Percentiles rank a stretch among this genome's conserved stretches.
These are phyloP conservation scores for Sphaerulina populicola DNA, from an alignment of 2,329 filamentous ascomycete species.

Conservation along the genomic window DNA sequence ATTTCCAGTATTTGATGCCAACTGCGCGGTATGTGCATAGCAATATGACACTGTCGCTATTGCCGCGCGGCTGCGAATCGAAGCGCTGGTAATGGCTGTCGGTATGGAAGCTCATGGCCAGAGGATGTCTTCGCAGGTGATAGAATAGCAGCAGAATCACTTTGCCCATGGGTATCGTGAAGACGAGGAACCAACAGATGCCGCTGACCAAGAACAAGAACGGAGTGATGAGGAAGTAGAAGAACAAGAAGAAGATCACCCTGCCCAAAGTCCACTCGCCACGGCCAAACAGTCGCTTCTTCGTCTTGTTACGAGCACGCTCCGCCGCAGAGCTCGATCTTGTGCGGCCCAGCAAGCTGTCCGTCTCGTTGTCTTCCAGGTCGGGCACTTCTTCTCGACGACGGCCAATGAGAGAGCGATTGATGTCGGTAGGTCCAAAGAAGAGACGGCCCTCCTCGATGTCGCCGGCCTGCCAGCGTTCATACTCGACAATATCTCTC, in stretches of 20 bases:
- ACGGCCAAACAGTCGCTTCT: conserved; percentile 84
- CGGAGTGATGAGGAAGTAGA: conserved; percentile 86
- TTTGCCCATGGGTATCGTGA: conserved; percentile 97
- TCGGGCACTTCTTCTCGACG: conserved; percentile 86
- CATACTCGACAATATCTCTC: conserved; percentile 94
- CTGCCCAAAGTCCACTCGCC: conserved; percentile 92
- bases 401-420: conserved; percentile 73
- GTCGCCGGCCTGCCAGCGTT: conserved; percentile 97
- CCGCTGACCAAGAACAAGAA: conserved; percentile 75
- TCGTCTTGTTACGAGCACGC: conserved; percentile 39
- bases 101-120: conserved; percentile 87
- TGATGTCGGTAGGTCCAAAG: conserved; percentile 67
- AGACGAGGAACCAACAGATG: conserved; percentile 93
- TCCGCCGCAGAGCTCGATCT: conserved; percentile 24
- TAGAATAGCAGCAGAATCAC: conserved; percentile 82
- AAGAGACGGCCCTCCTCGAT: conserved; percentile 92
- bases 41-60: conserved; percentile 60
- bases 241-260: conserved; percentile 92
- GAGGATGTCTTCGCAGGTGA: conserved; percentile 82
- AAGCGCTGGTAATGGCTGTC: conserved; percentile 66
- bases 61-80: conserved; percentile 47
- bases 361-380: conserved; percentile 62
- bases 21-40: conserved; percentile 96
- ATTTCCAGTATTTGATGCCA: conserved; percentile 96
- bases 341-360: conserved; percentile 68